Evolutionary conservation across 768 basidiomycete genomes (phyloP).

Genomic region (Panaeolus papilionaceus): DNA sequence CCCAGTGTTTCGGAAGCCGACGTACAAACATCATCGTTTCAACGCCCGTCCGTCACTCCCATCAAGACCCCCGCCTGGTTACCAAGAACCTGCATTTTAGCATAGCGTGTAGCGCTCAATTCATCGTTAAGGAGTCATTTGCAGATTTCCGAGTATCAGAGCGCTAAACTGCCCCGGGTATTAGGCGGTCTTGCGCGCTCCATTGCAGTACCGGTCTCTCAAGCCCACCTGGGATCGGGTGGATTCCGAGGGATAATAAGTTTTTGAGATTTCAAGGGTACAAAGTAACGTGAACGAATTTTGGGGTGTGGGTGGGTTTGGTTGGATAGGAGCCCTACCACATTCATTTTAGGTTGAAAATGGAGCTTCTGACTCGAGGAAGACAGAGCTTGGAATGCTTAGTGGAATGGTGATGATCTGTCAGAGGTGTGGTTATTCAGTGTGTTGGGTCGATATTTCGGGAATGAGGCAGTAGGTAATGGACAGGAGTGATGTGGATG

Average conservation of each 20-base stretch:
- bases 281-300: too few relatives aligned
- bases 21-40: background rate
- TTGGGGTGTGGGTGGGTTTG: background rate
- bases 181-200: background rate
- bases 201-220: background rate
- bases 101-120: background rate
- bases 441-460: background rate
- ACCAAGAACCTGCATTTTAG: background rate
- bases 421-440: background rate
- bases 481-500: background rate
- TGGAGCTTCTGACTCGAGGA: background rate
- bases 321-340: too few relatives aligned
- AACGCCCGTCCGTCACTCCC: background rate
- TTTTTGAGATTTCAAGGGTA: background rate
- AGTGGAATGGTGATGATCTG: background rate
- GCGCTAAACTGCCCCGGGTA: background rate
- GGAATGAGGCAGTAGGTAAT: background rate
- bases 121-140: background rate
- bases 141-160: background rate
- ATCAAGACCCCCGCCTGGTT: background rate
- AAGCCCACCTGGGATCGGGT: background rate
- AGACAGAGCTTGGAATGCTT: background rate
- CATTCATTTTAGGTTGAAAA: too few relatives aligned
- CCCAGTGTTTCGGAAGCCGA: background rate
- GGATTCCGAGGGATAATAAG: background rate